phyloP scores from a whole-genome alignment of 306 rosid genomes.

The Vigna reflexopilosa region DNA sequence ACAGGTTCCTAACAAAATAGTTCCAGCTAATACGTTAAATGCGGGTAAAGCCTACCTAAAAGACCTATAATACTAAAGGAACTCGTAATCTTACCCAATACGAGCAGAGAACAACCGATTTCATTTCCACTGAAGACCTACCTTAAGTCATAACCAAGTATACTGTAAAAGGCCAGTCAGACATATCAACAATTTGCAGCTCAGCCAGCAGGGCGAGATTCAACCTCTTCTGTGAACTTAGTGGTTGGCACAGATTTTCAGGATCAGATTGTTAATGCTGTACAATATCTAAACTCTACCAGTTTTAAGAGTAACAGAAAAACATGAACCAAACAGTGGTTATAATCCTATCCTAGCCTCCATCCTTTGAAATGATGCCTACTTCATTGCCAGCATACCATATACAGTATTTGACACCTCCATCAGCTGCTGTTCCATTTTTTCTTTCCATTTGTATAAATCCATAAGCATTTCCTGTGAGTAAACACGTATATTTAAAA shows the following conservation, averaged over 20 bases:
- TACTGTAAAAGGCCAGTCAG: conserved; percentile 43
- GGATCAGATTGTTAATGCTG: conserved; percentile 51
- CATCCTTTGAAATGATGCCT: conserved; percentile 41
- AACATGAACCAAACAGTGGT: conserved; percentile 37
- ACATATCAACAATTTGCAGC: conserved; percentile 54
- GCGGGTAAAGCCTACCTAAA: conserved; percentile 41
- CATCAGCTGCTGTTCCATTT: conserved; percentile 71
- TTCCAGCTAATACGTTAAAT: conserved; percentile 27
- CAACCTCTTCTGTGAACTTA: conserved; percentile 45
- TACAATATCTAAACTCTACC: conserved; percentile 64
- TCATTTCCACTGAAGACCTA: conserved; percentile 34
- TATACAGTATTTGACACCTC: conserved; percentile 66
- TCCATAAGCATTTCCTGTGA: conserved; percentile 81
- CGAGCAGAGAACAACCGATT: conserved; percentile 33
- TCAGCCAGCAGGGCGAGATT: conserved; percentile 42
- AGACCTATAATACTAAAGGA: conserved; percentile 38
- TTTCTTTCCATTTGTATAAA: conserved; percentile 79
- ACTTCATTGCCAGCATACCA: conserved; percentile 62
- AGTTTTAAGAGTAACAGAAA: conserved; percentile 42
- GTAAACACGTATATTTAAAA: conserved; percentile 25
- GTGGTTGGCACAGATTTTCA: conserved; percentile 40
- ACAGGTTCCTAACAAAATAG: conserved; percentile 31
- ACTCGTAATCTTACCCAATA: conserved; percentile 39
- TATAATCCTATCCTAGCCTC: conserved; percentile 52
- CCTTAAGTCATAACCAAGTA: conserved; percentile 42